Conservation (phyloP, 225 moss, liverwort and hornwort species). For the Neckera pumila region DNA sequence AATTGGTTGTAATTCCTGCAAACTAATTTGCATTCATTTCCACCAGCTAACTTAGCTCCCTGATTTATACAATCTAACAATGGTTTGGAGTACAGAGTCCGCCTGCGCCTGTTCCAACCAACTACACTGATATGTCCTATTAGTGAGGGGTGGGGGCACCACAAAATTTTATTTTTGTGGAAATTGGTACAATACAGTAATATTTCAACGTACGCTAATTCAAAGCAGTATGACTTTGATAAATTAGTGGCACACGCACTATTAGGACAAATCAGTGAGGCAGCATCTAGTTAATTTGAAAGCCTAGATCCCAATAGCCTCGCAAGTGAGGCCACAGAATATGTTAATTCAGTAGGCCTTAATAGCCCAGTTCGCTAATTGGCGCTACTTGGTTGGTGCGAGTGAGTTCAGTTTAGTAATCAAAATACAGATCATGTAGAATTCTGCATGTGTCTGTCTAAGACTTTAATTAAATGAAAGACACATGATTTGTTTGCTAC, state of each 20-base stretch:
- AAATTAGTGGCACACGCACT: neutral
- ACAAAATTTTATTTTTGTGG: neutral
- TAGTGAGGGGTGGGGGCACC: neutral
- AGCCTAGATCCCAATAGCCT: neutral
- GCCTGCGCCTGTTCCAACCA: neutral
- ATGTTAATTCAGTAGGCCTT: neutral
- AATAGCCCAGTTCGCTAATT: neutral
- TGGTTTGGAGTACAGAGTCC: neutral
- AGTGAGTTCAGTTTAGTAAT: neutral
- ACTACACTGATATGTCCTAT: neutral
- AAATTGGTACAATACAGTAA: neutral
- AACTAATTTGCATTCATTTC: neutral
- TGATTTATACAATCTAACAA: neutral
- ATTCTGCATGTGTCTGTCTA: neutral
- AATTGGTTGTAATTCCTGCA: neutral
- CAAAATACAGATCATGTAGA: neutral
- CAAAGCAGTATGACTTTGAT: neutral
- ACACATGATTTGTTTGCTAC: neutral
- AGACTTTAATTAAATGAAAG: neutral
- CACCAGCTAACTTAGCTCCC: neutral
- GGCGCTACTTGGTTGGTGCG: neutral
- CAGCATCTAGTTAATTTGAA: neutral
- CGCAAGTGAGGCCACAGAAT: neutral
- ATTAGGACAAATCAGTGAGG: neutral
- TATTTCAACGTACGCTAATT: neutral